A percentile compares a stretch with the other conserved stretches of the same genome.
Evolutionary conservation across 768 basidiomycete species (phyloP).

Genomic region (Pulveroboletus frians): DNA sequence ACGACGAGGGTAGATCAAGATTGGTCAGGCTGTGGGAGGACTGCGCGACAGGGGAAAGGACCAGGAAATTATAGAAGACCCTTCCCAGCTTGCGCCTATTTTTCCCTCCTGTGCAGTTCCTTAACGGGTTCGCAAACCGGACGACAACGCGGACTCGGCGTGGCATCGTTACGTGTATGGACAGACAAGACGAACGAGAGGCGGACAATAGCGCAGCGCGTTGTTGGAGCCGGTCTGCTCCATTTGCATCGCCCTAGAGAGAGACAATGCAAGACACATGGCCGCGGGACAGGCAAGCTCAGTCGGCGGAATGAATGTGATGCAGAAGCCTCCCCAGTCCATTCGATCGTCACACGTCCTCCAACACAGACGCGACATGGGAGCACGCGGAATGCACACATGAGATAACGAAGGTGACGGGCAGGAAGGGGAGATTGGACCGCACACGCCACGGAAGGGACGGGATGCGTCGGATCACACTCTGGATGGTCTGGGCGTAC

Average conservation of each 20-base stretch:
- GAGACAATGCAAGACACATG: constrained; percentile 8
- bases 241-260: constrained; percentile 5
- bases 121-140: constrained; percentile 1
- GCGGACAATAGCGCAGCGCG: constrained; percentile 7
- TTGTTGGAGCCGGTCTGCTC: background rate
- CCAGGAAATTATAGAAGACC: constrained; percentile 13
- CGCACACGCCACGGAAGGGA: constrained; percentile 3
- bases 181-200: constrained; percentile 7
- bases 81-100: background rate
- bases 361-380: background rate
- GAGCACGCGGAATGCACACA: background rate
- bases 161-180: constrained; percentile 27
- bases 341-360: constrained; percentile 6
- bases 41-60: constrained; percentile 6
- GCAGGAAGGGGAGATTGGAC: background rate
- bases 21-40: constrained; percentile 20
- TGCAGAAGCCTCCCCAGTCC: background rate
- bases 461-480: constrained; percentile 23
- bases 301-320: constrained; percentile 19
- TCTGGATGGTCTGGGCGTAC: background rate
- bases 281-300: constrained; percentile 10
- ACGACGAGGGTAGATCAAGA: constrained; percentile 30
- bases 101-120: background rate
- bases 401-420: background rate
- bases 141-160: constrained; percentile 21